Conservation (phyloP, 345 rosid species). For the Lepidium sativum region DNA sequence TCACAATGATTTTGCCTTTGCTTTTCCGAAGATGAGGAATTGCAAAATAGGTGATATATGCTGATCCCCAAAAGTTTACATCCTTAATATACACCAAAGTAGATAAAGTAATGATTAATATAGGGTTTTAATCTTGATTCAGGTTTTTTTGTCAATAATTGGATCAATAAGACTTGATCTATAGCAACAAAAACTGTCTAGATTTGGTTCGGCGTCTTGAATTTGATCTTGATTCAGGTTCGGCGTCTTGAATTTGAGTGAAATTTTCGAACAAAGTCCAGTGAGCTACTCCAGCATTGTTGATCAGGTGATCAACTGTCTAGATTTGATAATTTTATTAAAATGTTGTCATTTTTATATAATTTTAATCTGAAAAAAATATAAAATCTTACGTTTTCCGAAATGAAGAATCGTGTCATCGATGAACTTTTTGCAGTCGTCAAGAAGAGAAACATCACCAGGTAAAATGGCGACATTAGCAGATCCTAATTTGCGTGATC, state of each 20-base stretch:
- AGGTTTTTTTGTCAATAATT: too few relatives aligned
- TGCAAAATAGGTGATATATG: constrained; percentile 35
- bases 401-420: constrained; percentile 17
- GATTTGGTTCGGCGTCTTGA: too few relatives aligned
- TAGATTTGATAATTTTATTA: neutral
- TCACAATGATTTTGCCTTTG: constrained; percentile 40
- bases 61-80: constrained; percentile 46
- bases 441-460: constrained; percentile 24
- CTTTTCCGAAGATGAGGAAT: constrained; percentile 37
- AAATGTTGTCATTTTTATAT: neutral
- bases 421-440: constrained; percentile 25
- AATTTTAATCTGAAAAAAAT: neutral
- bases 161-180: too few relatives aligned
- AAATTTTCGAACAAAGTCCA: constrained; percentile 8
- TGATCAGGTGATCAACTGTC: constrained; percentile 29
- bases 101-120: neutral
- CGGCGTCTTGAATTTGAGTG: neutral
- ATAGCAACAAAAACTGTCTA: too few relatives aligned
- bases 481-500: constrained; percentile 20
- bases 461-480: constrained; percentile 10
- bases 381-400: constrained; percentile 13
- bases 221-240: too few relatives aligned
- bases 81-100: constrained; percentile 20
- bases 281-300: constrained; percentile 20
- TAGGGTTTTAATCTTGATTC: too few relatives aligned